These are phyloP conservation scores for Corylus heterophylla DNA, from an alignment of 306 rosid species.

Conservation along the genomic window DNA sequence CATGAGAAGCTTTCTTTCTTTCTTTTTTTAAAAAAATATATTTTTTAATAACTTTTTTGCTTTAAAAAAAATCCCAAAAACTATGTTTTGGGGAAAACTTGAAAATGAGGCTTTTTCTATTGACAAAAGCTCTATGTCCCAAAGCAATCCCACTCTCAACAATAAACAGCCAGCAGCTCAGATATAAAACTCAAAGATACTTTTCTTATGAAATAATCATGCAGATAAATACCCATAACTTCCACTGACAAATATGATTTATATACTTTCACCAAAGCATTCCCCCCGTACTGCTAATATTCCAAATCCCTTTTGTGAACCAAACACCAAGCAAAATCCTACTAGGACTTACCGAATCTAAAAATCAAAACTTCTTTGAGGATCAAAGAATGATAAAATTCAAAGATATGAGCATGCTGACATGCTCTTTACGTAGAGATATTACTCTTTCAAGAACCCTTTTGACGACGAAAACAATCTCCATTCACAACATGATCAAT, in stretches of 20 bases:
- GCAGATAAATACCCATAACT: not conserved
- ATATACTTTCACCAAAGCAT: constrained; percentile 6
- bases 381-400: not conserved
- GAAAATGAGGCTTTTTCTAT: too few relatives aligned
- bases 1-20: too few relatives aligned
- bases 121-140: too few relatives aligned
- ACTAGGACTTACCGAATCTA: constrained; percentile 19
- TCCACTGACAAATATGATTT: not conserved
- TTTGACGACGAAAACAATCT: not conserved
- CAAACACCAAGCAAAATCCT: constrained; percentile 1
- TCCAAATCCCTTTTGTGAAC: constrained; percentile 3
- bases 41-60: too few relatives aligned
- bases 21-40: too few relatives aligned
- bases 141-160: too few relatives aligned
- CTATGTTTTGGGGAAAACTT: too few relatives aligned
- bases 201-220: not conserved
- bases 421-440: not conserved
- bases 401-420: not conserved
- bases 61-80: too few relatives aligned
- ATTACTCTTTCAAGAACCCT: not conserved
- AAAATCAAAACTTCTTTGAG: constrained; percentile 1
- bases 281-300: constrained; percentile 3
- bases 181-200: not conserved
- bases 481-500: not conserved
- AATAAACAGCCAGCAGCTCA: not conserved